Conservation (phyloP, 441 rosid species). For the Arabidopsis hybrid region DNA sequence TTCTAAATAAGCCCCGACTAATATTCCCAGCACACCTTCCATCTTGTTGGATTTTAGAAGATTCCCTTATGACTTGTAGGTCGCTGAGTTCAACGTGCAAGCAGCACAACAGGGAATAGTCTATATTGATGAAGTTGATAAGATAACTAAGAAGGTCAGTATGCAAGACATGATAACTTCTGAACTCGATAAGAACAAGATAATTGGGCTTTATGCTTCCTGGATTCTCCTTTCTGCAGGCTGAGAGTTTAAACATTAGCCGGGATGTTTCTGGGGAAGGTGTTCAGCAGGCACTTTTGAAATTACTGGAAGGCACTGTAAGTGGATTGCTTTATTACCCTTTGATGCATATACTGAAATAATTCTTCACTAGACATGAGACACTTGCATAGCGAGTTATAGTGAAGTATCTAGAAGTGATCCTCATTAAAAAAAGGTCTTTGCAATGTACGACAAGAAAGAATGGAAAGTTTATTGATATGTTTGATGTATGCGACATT, state of each 20-base stretch:
- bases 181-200: constrained; percentile 22
- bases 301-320: constrained; percentile 98
- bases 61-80: constrained; percentile 53
- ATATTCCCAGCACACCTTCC: not conserved
- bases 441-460: constrained; percentile 10
- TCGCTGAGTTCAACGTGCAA: constrained; percentile 88
- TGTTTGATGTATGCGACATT: not conserved
- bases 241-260: constrained; percentile 90
- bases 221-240: constrained; percentile 58
- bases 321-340: constrained; percentile 48
- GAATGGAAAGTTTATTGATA: not conserved
- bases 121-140: constrained; percentile 97
- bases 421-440: not conserved
- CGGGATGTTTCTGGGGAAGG: constrained; percentile 99
- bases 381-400: not conserved
- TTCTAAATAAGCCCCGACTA: not conserved
- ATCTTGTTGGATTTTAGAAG: not conserved
- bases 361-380: constrained; percentile 14
- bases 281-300: constrained; percentile 93
- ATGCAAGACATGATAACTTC: constrained; percentile 14
- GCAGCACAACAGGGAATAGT: constrained; percentile 98
- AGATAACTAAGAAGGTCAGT: constrained; percentile 90
- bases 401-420: constrained; percentile 8
- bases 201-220: constrained; percentile 17
- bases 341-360: constrained; percentile 5